Evolutionary conservation across 2,329 filamentous ascomycete species (phyloP).

Genomic region (Clonostachys byssicola): DNA sequence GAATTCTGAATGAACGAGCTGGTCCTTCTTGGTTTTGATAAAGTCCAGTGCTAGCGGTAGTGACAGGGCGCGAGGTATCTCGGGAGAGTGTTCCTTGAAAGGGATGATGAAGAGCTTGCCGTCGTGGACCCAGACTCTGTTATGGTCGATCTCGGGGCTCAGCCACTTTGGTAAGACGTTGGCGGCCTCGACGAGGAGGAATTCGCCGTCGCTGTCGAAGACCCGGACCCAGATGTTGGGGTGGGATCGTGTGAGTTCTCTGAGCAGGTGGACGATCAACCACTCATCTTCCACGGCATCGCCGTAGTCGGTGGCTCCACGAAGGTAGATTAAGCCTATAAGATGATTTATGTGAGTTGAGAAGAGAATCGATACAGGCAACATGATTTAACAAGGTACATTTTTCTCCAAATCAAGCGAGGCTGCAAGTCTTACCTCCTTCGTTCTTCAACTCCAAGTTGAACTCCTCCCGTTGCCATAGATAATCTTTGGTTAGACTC

Average conservation of each 20-base stretch:
- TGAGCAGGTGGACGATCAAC: conserved; percentile 87
- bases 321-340: conserved; percentile 56
- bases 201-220: conserved; percentile 88
- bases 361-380: too few species aligned
- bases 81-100: conserved; percentile 23
- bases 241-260: conserved; percentile 72
- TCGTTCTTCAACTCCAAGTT: conserved; percentile 60
- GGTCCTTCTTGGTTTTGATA: conserved; percentile 50
- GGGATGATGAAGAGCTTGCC: conserved; percentile 75
- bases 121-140: conserved; percentile 84
- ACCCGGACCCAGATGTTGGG: conserved; percentile 76
- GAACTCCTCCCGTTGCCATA: conserved; percentile 90
- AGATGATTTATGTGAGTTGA: too few species aligned
- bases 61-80: conserved; percentile 42
- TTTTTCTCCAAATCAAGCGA: neutral
- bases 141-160: conserved; percentile 82
- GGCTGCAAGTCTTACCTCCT: conserved; percentile 37
- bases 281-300: conserved; percentile 97
- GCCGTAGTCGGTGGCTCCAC: conserved; percentile 79
- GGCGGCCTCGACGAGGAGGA: conserved; percentile 90
- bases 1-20: conserved; percentile 65
- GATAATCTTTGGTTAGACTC: conserved; percentile 73
- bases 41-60: conserved; percentile 60
- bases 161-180: conserved; percentile 85
- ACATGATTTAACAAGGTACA: too few species aligned